phyloP scores from a whole-genome alignment of 805 yeast species.

The Metschnikowia baotianmanensis region DNA sequence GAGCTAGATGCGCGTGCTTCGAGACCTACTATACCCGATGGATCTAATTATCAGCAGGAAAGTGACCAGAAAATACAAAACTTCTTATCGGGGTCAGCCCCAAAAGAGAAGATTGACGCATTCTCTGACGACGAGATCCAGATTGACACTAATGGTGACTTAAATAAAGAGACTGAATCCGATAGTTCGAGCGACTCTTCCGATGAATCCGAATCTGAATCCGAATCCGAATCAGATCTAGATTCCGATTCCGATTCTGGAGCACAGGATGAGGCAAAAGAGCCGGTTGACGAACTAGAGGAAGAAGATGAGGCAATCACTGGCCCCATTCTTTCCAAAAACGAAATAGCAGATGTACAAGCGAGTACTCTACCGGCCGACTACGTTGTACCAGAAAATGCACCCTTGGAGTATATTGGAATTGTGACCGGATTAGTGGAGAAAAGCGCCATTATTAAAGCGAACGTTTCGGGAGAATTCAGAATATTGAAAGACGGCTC shows the following conservation, averaged over 20 bases:
- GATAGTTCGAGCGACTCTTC: slow-evolving; percentile 1
- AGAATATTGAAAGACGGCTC: slow-evolving; percentile 79
- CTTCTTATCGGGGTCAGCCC: not conserved
- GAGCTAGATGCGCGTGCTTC: too few relatives aligned
- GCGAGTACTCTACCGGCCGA: slow-evolving; percentile 69
- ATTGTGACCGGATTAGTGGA: slow-evolving; percentile 67
- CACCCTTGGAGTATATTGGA: slow-evolving; percentile 74
- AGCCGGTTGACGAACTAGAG: slow-evolving; percentile 27
- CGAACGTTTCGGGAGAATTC: slow-evolving; percentile 77
- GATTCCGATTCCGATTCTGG: slow-evolving; percentile 11
- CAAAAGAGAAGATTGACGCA: slow-evolving; percentile 8
- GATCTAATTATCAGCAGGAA: too few relatives aligned
- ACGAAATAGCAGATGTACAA: slow-evolving; percentile 68
- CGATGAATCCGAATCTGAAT: slow-evolving; percentile 7
- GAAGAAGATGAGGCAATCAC: slow-evolving; percentile 44
- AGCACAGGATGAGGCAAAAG: not conserved
- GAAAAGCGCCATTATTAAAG: slow-evolving; percentile 66
- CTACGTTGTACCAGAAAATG: slow-evolving; percentile 53
- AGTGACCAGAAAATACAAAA: not conserved
- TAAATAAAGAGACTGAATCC: not conserved
- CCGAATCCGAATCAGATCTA: slow-evolving; percentile 3
- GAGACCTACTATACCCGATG: too few relatives aligned
- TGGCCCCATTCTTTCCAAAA: slow-evolving; percentile 75
- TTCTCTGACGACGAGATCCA: slow-evolving; percentile 20
- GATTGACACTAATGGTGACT: slow-evolving; percentile 7